phyloP scores from a whole-genome alignment of 1,284 basidiomycete genomes.

The Sanghuangporus sanghuang region DNA sequence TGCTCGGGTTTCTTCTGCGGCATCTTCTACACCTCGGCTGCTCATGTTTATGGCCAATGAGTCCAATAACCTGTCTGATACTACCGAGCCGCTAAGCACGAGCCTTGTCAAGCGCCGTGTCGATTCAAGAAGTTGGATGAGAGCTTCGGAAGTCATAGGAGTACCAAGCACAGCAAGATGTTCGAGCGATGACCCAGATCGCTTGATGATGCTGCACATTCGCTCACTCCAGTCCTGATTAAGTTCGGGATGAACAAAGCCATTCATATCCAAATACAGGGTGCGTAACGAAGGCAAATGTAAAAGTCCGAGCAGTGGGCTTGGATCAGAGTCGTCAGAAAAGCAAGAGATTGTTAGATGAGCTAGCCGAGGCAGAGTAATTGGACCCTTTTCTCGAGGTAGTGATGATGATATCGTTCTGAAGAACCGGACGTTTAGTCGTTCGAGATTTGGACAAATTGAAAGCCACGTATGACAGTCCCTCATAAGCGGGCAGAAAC shows the following conservation, averaged over 20 bases:
- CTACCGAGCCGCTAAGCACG: slow-evolving; percentile 2
- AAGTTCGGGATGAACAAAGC: not conserved
- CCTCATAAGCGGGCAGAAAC: slow-evolving; percentile 7
- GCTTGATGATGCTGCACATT: not conserved
- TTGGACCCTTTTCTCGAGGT: not conserved
- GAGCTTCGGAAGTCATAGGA: slow-evolving; percentile 5
- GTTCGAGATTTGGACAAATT: slow-evolving; percentile 12
- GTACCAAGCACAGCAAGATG: slow-evolving; percentile 1
- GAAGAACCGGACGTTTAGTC: slow-evolving; percentile 6
- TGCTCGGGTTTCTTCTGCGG: not conserved
- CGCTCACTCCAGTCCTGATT: slow-evolving; percentile 6
- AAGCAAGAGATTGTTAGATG: slow-evolving; percentile 8
- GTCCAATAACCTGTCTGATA: not conserved
- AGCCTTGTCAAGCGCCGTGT: not conserved
- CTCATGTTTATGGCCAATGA: slow-evolving; percentile 1
- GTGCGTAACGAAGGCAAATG: slow-evolving; percentile 1
- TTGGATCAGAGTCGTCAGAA: slow-evolving; percentile 11
- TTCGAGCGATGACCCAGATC: not conserved
- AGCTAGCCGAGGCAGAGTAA: not conserved
- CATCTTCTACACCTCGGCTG: not conserved
- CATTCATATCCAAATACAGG: slow-evolving; percentile 12
- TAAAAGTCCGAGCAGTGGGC: slow-evolving; percentile 8
- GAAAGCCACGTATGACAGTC: slow-evolving; percentile 12
- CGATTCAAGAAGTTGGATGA: not conserved
- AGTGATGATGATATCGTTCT: not conserved